A percentile compares a stretch with the other conserved stretches of the same genome.
Evolutionary conservation across 1,284 basidiomycete genomes (phyloP).

Genomic region (Pterula multifida): DNA sequence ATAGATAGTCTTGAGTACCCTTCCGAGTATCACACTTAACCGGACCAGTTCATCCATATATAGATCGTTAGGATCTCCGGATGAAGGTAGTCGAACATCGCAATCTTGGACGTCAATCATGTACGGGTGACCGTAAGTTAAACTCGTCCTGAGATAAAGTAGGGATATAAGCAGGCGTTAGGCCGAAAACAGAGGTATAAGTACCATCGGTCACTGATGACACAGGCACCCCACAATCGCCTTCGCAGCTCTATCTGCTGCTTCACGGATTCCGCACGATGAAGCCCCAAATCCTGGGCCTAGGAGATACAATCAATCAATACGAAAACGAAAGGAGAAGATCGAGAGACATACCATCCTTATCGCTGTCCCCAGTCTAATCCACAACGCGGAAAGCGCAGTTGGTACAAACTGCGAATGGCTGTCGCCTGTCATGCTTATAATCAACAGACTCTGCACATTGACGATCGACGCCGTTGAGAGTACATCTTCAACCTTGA

Average conservation of each 20-base stretch:
- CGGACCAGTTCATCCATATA: conserved; percentile 83
- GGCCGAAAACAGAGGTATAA: conserved; percentile 12
- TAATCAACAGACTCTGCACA: conserved; percentile 79
- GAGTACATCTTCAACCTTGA: conserved; percentile 84
- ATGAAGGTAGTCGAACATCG: conserved; percentile 79
- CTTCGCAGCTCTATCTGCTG: conserved; percentile 73
- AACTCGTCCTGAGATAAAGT: conserved; percentile 63
- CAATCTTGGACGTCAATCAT: conserved; percentile 93
- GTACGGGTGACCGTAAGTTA: conserved; percentile 76
- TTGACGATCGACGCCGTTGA: conserved; percentile 80
- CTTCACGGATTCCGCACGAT: conserved; percentile 74
- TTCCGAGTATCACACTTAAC: conserved; percentile 76
- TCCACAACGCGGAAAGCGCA: conserved; percentile 68
- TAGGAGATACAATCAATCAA: conserved; percentile 17
- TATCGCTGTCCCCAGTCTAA: conserved; percentile 66
- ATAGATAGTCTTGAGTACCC: conserved; percentile 85
- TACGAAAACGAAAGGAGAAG: neutral
- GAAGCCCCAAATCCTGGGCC: conserved; percentile 89
- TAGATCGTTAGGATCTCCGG: conserved; percentile 56
- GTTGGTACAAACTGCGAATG: conserved; percentile 72
- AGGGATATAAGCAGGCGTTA: conserved; percentile 8
- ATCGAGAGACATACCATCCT: conserved; percentile 57
- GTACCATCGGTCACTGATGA: conserved; percentile 86
- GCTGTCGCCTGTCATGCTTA: conserved; percentile 71
- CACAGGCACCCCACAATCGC: conserved; percentile 83